A percentile compares a stretch with the other conserved stretches of the same genome.
Conservation (phyloP, 345 rosid genomes). For the Gossypium anomalum region DNA sequence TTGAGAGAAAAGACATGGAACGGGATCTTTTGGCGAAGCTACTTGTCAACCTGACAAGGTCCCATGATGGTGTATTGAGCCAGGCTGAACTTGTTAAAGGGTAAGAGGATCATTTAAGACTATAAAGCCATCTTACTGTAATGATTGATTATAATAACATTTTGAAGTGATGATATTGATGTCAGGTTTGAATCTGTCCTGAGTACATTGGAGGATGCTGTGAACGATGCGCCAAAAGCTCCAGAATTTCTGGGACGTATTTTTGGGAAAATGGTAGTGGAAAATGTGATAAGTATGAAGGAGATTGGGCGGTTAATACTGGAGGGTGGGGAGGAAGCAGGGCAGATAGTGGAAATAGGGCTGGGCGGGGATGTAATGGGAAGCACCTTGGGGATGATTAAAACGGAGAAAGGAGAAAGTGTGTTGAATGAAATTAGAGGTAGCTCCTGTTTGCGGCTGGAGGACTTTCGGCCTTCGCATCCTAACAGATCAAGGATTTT, state of each 20-base stretch:
- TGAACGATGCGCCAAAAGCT: slow-evolving; percentile 91
- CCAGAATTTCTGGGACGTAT: slow-evolving; percentile 74
- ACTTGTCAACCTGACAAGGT: slow-evolving; percentile 56
- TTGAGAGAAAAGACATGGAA: slow-evolving; percentile 89
- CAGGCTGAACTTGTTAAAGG: slow-evolving; percentile 61
- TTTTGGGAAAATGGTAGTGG: slow-evolving; percentile 51
- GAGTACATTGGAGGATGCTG: slow-evolving; percentile 71
- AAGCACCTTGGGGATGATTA: slow-evolving; percentile 58
- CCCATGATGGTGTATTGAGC: slow-evolving; percentile 45
- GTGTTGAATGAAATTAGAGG: slow-evolving; percentile 43
- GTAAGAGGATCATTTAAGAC: slow-evolving; percentile 31
- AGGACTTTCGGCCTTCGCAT: slow-evolving; percentile 64
- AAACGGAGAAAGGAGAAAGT: slow-evolving; percentile 54
- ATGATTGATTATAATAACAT: not conserved
- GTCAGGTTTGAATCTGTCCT: slow-evolving; percentile 73
- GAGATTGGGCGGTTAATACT: slow-evolving; percentile 53
- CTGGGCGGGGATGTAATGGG: slow-evolving; percentile 86
- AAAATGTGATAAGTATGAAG: slow-evolving; percentile 42
- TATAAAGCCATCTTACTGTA: not conserved
- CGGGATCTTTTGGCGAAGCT: slow-evolving; percentile 81
- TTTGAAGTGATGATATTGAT: not conserved
- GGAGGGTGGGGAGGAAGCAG: slow-evolving; percentile 73
- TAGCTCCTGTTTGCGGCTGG: slow-evolving; percentile 54
- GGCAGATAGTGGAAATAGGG: slow-evolving; percentile 51
- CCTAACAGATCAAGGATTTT: slow-evolving; percentile 59